Evolutionary conservation across 768 basidiomycete species (phyloP).

Genomic region (Agrocybe praecox): DNA sequence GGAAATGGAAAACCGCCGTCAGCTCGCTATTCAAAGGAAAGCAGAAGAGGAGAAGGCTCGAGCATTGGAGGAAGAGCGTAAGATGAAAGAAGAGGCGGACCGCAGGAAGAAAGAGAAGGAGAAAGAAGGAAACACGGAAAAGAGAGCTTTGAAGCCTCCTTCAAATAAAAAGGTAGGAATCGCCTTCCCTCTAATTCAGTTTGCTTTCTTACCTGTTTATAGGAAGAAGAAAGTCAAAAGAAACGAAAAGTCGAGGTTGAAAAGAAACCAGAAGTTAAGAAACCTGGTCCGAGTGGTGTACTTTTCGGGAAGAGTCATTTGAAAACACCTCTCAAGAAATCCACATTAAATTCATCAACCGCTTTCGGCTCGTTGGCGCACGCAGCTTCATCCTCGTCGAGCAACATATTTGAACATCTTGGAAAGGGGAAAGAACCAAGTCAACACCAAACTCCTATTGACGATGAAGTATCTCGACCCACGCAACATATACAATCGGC

Average conservation of each 20-base stretch:
- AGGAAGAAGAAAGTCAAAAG: constrained; percentile 74
- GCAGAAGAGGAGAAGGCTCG: constrained; percentile 75
- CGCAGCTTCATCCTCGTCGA: constrained; percentile 28
- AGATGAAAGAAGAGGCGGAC: constrained; percentile 72
- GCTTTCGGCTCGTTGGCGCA: constrained; percentile 23
- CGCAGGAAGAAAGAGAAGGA: constrained; percentile 83
- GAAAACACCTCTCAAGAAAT: constrained; percentile 44
- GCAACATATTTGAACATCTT: constrained; percentile 37
- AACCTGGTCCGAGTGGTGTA: constrained; percentile 36
- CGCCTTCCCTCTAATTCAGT: background rate
- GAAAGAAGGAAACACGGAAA: constrained; percentile 75
- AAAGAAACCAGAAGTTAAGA: constrained; percentile 63
- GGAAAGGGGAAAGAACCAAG: constrained; percentile 31
- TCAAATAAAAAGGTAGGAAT: constrained; percentile 56
- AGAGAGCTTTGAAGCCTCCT: constrained; percentile 56
- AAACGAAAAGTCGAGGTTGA: constrained; percentile 70
- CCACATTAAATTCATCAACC: constrained; percentile 39
- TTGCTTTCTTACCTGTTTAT: constrained; percentile 8
- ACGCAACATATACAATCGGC: constrained; percentile 65
- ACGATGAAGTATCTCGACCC: constrained; percentile 60
- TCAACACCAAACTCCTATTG: constrained; percentile 28
- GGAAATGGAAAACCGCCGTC: constrained; percentile 85
- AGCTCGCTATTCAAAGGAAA: constrained; percentile 69
- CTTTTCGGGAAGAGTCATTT: constrained; percentile 54
- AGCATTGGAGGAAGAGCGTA: constrained; percentile 68